Base-by-base conservation (phyloP, 2,329 filamentous ascomycete species). In the Stromatinia cepivora region DNA sequence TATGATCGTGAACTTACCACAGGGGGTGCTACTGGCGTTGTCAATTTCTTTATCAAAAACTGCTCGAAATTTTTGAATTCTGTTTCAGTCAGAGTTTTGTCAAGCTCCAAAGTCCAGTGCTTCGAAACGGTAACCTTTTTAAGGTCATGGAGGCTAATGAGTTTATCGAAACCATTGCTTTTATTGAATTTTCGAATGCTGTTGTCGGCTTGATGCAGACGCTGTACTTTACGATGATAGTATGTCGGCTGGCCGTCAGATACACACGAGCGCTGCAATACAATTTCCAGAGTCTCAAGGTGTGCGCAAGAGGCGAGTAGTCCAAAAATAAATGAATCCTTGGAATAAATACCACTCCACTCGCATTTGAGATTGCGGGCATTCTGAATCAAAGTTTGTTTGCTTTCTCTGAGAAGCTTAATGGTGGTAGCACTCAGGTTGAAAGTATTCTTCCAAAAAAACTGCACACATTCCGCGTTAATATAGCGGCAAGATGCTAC, bases 381-480 rank as follows among this genome's bases (percentile, higher is more conserved):
- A 39, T 70, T 70, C 42, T n/a, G 9, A 5, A 25, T 54, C 31
- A 70, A 58, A 36, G 7, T 48, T 20, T 68, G 6, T 20, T 73
- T 25, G 25, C 63, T 46, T 5, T 54, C 34, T 25, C 42, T 58
- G 45, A 57, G 42, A 36, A 5, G 13, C 34, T 42, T 53, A 7
- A 42, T 31, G 52, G 59, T 15, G n/a, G 42, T 11, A 39, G n/a
- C 15, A 20, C 56, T 31, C 5, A 73, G 45, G 4, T 42, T n/a
- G 34, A 75, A 74, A 15, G 52, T 71, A 39, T 75, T 76, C n/a
- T 67, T 58, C 54, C 67, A 73, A 53, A 74, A 74, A 54, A 75
- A 70, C 5, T 63, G 45, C 5, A n/a, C 11, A 4, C 67, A 67
- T 67, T 76, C 73, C 28, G 54, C 22, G 20, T 71, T 66, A 13